A percentile compares a stretch with the other conserved stretches of the same genome.
Conservation (phyloP, 1,284 basidiomycete genomes). For the Cutaneotrichosporon sp. region DNA sequence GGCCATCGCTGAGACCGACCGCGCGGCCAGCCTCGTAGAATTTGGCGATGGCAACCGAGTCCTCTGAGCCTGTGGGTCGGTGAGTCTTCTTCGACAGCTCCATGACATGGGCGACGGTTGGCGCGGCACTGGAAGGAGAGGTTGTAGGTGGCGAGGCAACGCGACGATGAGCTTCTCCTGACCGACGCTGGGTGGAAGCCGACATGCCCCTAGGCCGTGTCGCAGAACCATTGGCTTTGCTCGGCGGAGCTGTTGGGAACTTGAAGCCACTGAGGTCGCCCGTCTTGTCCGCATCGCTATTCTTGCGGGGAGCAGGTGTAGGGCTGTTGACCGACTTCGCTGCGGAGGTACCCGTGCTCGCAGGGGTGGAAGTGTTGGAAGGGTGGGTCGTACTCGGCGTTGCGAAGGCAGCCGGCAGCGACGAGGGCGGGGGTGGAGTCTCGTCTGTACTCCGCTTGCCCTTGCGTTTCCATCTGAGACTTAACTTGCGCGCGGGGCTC, state of each 20-base stretch:
- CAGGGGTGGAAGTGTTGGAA: neutral
- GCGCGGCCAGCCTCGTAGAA: slow-evolving; percentile 40
- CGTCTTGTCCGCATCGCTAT: neutral
- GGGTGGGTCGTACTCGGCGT: slow-evolving; percentile 10
- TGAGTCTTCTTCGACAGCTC: slow-evolving; percentile 6
- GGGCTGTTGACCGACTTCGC: neutral
- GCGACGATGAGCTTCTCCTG: too few species aligned
- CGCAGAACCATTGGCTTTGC: too few species aligned
- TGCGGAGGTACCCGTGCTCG: neutral
- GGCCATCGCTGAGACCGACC: slow-evolving; percentile 33
- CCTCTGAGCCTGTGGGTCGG: slow-evolving; percentile 16
- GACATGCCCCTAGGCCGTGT: too few species aligned
- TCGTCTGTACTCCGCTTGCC: slow-evolving; percentile 24
- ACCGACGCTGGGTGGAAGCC: too few species aligned
- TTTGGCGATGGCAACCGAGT: slow-evolving; percentile 23
- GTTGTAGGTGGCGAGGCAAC: too few species aligned
- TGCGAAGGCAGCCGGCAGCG: neutral
- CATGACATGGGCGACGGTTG: neutral
- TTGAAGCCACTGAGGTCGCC: slow-evolving; percentile 4
- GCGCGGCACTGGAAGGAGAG: neutral
- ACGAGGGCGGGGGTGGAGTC: slow-evolving; percentile 9
- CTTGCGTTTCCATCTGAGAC: slow-evolving; percentile 37
- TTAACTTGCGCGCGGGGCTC: slow-evolving; percentile 4
- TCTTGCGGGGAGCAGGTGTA: neutral
- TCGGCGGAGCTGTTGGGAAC: slow-evolving; percentile 3